phyloP scores from a whole-genome alignment of 345 rosid genomes.

The Cardamine chenopodiifolia region DNA sequence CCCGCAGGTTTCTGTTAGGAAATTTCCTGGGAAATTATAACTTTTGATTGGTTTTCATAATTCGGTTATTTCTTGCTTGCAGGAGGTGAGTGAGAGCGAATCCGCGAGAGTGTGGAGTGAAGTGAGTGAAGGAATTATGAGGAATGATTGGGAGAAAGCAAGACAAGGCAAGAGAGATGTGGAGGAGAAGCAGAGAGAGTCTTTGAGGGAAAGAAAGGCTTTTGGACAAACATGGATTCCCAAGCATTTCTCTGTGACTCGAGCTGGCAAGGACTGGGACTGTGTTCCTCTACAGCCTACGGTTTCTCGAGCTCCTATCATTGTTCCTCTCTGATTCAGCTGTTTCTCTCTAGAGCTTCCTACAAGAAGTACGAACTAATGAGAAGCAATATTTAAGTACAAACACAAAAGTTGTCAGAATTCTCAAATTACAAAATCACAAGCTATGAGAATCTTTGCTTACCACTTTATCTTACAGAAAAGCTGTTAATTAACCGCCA shows the following conservation, averaged over 20 bases:
- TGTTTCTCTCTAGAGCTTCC: slow-evolving; percentile 3
- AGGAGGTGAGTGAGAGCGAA: slow-evolving; percentile 66
- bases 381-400: neutral
- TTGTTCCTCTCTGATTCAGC: slow-evolving; percentile 45
- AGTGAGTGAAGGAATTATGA: slow-evolving; percentile 61
- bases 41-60: neutral
- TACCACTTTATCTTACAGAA: slow-evolving; percentile 10
- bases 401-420: slow-evolving; percentile 12
- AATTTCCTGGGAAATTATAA: neutral
- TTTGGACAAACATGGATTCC: slow-evolving; percentile 64
- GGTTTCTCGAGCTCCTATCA: slow-evolving; percentile 70
- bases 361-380: slow-evolving; percentile 17
- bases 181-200: slow-evolving; percentile 70
- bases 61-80: neutral
- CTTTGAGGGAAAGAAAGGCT: slow-evolving; percentile 49
- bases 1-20: slow-evolving; percentile 49
- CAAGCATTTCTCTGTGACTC: slow-evolving; percentile 55
- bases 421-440: slow-evolving; percentile 1
- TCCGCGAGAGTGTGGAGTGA: slow-evolving; percentile 75
- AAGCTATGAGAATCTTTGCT: neutral
- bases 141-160: slow-evolving; percentile 73
- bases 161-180: slow-evolving; percentile 62
- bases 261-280: slow-evolving; percentile 59
- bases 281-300: slow-evolving; percentile 55
- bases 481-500: slow-evolving; percentile 1